Percentiles rank a stretch among this genome's conserved stretches.
Conservation (phyloP, 2,329 filamentous ascomycete genomes). For the Epichloe aotearoae region DNA sequence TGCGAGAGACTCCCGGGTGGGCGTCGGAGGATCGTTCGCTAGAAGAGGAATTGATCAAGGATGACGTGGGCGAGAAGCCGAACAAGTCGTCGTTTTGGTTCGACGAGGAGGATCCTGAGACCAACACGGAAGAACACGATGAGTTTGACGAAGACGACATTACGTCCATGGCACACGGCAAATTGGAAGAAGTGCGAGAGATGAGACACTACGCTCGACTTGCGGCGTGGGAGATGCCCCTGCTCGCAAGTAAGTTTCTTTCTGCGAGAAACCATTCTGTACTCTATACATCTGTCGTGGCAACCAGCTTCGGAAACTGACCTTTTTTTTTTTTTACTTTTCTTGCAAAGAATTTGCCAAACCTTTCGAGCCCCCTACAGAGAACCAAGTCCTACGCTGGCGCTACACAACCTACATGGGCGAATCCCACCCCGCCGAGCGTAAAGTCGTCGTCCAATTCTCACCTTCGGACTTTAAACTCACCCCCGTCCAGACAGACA, state of each 20-base stretch:
- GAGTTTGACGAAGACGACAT: slow-evolving; percentile 75
- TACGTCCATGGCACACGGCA: slow-evolving; percentile 66
- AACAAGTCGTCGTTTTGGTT: slow-evolving; percentile 33
- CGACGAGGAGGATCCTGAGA: slow-evolving; percentile 34
- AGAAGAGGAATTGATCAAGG: slow-evolving; percentile 17
- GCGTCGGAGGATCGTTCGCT: slow-evolving; percentile 19
- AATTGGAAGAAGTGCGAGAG: slow-evolving; percentile 80
- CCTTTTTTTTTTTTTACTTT: neutral
- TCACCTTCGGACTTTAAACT: slow-evolving; percentile 60
- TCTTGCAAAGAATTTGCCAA: slow-evolving; percentile 56
- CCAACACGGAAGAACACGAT: slow-evolving; percentile 38
- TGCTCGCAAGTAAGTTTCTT: slow-evolving; percentile 63
- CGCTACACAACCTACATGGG: slow-evolving; percentile 95
- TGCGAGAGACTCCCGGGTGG: slow-evolving; percentile 18
- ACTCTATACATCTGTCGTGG: neutral
- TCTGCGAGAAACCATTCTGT: neutral
- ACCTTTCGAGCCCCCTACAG: slow-evolving; percentile 62
- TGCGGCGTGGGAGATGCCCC: slow-evolving; percentile 89
- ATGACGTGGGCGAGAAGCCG: slow-evolving; percentile 19
- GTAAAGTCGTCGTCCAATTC: slow-evolving; percentile 92
- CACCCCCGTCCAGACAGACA: slow-evolving; percentile 53
- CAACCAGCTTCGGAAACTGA: neutral
- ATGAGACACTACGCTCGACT: slow-evolving; percentile 77
- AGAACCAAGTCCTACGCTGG: slow-evolving; percentile 68
- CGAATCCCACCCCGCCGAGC: slow-evolving; percentile 78